Conservation (phyloP, 441 rosid genomes). For the Pelargonium cotyledonis region DNA sequence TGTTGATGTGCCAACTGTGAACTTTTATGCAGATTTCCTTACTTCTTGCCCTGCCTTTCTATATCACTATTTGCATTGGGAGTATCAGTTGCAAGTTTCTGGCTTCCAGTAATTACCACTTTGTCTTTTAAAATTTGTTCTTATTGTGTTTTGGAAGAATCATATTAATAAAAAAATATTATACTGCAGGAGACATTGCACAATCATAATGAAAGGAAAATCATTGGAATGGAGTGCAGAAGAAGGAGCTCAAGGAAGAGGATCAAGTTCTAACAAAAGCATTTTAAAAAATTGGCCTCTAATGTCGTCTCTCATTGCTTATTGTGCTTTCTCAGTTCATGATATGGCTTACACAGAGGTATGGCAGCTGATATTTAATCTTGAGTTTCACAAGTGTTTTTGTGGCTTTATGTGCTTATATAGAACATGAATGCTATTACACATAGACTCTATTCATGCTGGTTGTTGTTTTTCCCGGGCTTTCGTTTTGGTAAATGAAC, state of each 20-base stretch:
- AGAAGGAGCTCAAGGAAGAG: conserved; percentile 18
- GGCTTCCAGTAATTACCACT: no score
- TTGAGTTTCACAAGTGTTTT: no score
- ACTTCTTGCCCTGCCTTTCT: conserved; percentile 22
- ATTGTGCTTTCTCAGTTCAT: conserved; percentile 21
- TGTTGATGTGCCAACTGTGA: background rate
- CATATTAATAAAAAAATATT: no score
- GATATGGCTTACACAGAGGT: conserved; percentile 28
- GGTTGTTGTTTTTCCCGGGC: no score
- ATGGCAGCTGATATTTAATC: no score
- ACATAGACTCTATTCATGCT: no score
- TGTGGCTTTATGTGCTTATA: no score
- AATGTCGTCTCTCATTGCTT: conserved; percentile 5
- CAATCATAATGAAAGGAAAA: conserved; percentile 41
- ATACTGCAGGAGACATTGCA: conserved; percentile 77
- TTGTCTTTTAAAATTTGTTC: no score
- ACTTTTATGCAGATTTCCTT: conserved; percentile 22
- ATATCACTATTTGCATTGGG: conserved; percentile 22
- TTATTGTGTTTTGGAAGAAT: no score
- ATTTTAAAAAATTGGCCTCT: background rate
- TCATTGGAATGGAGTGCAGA: conserved; percentile 32
- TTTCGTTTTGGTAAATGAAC: no score
- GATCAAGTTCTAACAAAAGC: conserved; percentile 12
- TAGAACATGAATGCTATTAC: no score
- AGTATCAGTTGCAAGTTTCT: conserved; percentile 14